Base-by-base conservation (phyloP, 352 stramenopile genomes). In the Globisporangium paroecandrum region DNA sequence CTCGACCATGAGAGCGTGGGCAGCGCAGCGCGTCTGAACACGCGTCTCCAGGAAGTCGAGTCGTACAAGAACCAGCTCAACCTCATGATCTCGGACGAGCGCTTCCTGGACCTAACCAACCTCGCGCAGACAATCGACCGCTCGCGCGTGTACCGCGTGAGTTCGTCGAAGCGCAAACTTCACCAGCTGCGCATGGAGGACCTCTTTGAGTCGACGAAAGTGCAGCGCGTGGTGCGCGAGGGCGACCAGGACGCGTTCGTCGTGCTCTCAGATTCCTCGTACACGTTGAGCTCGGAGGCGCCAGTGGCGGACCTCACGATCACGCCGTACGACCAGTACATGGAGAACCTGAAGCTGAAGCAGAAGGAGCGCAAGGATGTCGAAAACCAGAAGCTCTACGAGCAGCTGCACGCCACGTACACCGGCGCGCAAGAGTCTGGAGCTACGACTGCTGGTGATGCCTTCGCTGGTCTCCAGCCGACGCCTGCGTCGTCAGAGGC, bases 31-130 rank as follows among this genome's bases (percentile, higher is more conserved):
- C 69, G 66, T 18, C 64, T 90, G 4, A 75, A 74, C 36, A 25
- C 74, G 36, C 78, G 78, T 55, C 62, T 89, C 8, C 53, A 76
- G 24, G 75, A 88, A 61, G 71, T 93, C 25, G 73, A 80, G 64
- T 58, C 58, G 27, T 80, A 73, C 59, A 87, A 91, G 75, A 93
- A 93, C 70, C 77, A 86, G 62, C 70, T 93, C 64, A 93, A 91
- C 65, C 69, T 93, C 18, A 93, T 93, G 85, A 86, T 89, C 67
- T 90, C 84, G 61, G 85, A 93, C 56, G 73, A 83, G 57, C 74
- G 75, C 20, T 88, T 78, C 47, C 64, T 93, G 8, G 83, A 91
- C 66, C 41, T 93, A 62, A 59, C 32, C 24, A 77, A 91, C 67
- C 49, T 75, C 3, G 58, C 73, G 7, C 85, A 93, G 64, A 83